phyloP scores from a whole-genome alignment of 1,139 yeast genomes.

The Suhomyces bokatorum region DNA sequence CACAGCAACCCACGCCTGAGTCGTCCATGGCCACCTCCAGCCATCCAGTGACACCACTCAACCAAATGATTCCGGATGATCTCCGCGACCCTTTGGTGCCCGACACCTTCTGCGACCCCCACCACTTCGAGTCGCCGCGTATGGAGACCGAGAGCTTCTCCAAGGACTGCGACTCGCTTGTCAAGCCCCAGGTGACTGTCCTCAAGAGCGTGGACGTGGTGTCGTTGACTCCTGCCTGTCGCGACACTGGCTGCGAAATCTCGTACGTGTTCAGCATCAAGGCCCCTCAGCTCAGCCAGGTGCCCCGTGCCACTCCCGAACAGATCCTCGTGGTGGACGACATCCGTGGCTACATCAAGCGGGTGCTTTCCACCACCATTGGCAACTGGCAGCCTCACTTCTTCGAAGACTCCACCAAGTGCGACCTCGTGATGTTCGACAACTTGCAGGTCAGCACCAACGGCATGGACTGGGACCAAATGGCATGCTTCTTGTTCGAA shows the following conservation, averaged over 20 bases:
- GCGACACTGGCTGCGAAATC: slow-evolving; percentile 15
- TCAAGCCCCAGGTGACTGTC: neutral
- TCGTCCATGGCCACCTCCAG: neutral
- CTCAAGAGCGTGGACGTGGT: slow-evolving; percentile 1
- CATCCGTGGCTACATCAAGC: slow-evolving; percentile 4
- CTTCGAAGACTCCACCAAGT: slow-evolving; percentile 17
- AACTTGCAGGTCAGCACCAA: slow-evolving; percentile 40
- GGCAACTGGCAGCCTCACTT: slow-evolving; percentile 12
- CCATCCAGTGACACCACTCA: slow-evolving; percentile 27
- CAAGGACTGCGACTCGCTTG: neutral
- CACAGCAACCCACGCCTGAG: slow-evolving; percentile 3
- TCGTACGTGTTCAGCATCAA: slow-evolving; percentile 27
- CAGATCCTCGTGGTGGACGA: neutral
- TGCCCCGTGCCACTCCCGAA: slow-evolving; percentile 1
- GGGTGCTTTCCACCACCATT: slow-evolving; percentile 7
- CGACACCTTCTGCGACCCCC: slow-evolving; percentile 1
- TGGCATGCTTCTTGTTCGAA: slow-evolving; percentile 43
- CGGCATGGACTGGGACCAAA: slow-evolving; percentile 37
- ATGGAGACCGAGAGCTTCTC: neutral
- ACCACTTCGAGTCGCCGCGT: neutral
- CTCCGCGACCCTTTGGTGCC: slow-evolving; percentile 15
- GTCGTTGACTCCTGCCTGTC: neutral
- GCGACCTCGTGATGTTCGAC: slow-evolving; percentile 44
- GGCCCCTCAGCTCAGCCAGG: slow-evolving; percentile 25
- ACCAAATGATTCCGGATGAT: slow-evolving; percentile 30